A percentile compares a stretch with the other conserved stretches of the same genome.
Conservation (phyloP, 2,329 filamentous ascomycete species). For the Fusarium guadeloupense region DNA sequence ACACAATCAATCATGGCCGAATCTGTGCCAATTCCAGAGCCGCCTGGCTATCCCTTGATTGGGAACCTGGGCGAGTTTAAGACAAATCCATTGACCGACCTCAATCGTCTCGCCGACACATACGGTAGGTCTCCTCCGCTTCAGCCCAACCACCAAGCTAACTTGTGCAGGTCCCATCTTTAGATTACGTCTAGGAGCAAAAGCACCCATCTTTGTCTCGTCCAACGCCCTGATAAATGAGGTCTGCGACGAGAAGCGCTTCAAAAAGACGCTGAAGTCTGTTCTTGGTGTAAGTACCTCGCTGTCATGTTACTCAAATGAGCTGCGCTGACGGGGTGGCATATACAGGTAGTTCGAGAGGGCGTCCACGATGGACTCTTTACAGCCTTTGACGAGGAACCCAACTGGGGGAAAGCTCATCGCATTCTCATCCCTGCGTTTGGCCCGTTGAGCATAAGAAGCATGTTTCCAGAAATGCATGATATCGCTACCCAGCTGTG, state of each 20-base stretch:
- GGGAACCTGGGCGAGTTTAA: conserved; percentile 74
- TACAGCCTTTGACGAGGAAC: conserved; percentile 62
- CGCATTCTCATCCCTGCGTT: conserved; percentile 74
- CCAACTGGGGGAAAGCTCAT: conserved; percentile 74
- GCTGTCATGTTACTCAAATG: background rate
- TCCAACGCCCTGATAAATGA: conserved; percentile 69
- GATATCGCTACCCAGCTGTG: conserved; percentile 73
- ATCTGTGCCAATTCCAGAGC: conserved; percentile 66
- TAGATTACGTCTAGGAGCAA: conserved; percentile 27
- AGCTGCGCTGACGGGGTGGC: conserved; percentile 4
- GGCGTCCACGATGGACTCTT: conserved; percentile 73
- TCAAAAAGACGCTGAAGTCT: conserved; percentile 64
- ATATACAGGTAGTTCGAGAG: conserved; percentile 61
- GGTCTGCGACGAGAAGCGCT: conserved; percentile 71
- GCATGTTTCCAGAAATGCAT: conserved; percentile 76
- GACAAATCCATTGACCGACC: conserved; percentile 63
- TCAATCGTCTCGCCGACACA: conserved; percentile 67
- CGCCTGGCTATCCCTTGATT: conserved; percentile 69
- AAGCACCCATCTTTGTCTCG: conserved; percentile 55
- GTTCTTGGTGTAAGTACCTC: conserved; percentile 52
- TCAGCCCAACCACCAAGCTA: background rate
- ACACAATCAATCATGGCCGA: conserved; percentile 44
- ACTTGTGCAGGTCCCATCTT: conserved; percentile 34
- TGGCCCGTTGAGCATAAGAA: conserved; percentile 71
- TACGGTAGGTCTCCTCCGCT: conserved; percentile 62